Evolutionary conservation across 1,284 basidiomycete species (phyloP).

Genomic region (Lentinus polychrous): DNA sequence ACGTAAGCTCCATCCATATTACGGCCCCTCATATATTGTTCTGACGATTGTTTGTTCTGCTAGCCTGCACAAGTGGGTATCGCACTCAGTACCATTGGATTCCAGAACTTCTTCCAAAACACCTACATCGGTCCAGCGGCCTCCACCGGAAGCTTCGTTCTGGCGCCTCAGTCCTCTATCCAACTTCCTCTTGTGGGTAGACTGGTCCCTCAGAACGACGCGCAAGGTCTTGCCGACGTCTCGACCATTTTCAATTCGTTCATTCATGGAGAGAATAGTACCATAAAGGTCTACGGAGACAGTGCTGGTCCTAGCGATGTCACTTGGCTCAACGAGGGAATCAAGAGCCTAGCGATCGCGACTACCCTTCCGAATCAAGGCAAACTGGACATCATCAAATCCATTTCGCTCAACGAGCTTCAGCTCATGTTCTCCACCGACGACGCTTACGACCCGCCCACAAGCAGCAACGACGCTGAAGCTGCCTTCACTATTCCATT

Average conservation of each 20-base stretch:
- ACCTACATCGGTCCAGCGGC: constrained; percentile 56
- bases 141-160: constrained; percentile 42
- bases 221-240: constrained; percentile 50
- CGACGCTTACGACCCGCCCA: constrained; percentile 50
- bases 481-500: constrained; percentile 68
- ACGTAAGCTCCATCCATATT: constrained; percentile 36
- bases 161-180: constrained; percentile 51
- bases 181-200: constrained; percentile 55
- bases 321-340: constrained; percentile 72
- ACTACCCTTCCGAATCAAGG: constrained; percentile 65
- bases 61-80: constrained; percentile 78
- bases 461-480: constrained; percentile 54
- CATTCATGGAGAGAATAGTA: constrained; percentile 60
- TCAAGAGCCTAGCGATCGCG: constrained; percentile 56
- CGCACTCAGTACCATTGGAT: constrained; percentile 54
- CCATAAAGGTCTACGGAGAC: constrained; percentile 56
- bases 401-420: constrained; percentile 59
- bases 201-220: constrained; percentile 53
- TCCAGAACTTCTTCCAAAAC: constrained; percentile 49
- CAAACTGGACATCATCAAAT: constrained; percentile 57
- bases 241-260: constrained; percentile 72
- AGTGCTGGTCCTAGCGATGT: constrained; percentile 60
- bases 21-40: background rate
- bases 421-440: constrained; percentile 52
- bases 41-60: constrained; percentile 1